Conservation (phyloP, 495 filamentous ascomycete species). For the Penicillium parvum region DNA sequence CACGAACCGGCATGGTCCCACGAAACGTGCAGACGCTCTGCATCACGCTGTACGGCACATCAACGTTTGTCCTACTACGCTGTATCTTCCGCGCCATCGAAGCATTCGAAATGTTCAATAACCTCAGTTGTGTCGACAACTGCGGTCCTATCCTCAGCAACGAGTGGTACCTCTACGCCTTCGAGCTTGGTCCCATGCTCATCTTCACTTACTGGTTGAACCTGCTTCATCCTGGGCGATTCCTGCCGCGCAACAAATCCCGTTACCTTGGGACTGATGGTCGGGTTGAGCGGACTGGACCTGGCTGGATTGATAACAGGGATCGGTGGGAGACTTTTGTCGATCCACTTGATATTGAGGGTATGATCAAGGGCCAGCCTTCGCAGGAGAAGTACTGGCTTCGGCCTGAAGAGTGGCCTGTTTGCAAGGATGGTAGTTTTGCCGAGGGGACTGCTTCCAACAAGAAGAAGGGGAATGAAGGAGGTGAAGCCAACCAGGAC, state of each 20-base stretch:
- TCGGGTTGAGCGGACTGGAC: slow-evolving; percentile 34
- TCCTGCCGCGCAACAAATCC: slow-evolving; percentile 26
- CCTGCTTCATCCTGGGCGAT: slow-evolving; percentile 30
- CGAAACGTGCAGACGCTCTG: slow-evolving; percentile 34
- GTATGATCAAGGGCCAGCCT: slow-evolving; percentile 21
- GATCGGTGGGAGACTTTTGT: slow-evolving; percentile 27
- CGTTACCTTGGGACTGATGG: slow-evolving; percentile 32
- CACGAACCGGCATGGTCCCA: slow-evolving; percentile 15
- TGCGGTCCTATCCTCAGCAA: slow-evolving; percentile 28
- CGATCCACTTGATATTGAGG: slow-evolving; percentile 32
- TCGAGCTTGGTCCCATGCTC: slow-evolving; percentile 37
- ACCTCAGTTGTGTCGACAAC: slow-evolving; percentile 16
- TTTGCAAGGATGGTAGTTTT: slow-evolving; percentile 32
- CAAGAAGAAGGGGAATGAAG: background rate
- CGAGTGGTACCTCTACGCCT: slow-evolving; percentile 40
- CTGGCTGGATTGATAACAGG: slow-evolving; percentile 35
- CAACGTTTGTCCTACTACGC: slow-evolving; percentile 31
- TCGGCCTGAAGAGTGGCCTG: slow-evolving; percentile 22
- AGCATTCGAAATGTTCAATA: slow-evolving; percentile 21
- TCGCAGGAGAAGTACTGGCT: slow-evolving; percentile 34
- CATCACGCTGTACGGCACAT: slow-evolving; percentile 39
- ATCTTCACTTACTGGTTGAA: slow-evolving; percentile 40
- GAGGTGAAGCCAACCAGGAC: background rate
- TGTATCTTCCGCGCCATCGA: slow-evolving; percentile 39
- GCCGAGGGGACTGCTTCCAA: slow-evolving; percentile 27